Evolutionary conservation across 2,329 filamentous ascomycete genomes (phyloP), one percentile per base, ranked within the genome.

Genomic region (Massarina eburnea): DNA sequence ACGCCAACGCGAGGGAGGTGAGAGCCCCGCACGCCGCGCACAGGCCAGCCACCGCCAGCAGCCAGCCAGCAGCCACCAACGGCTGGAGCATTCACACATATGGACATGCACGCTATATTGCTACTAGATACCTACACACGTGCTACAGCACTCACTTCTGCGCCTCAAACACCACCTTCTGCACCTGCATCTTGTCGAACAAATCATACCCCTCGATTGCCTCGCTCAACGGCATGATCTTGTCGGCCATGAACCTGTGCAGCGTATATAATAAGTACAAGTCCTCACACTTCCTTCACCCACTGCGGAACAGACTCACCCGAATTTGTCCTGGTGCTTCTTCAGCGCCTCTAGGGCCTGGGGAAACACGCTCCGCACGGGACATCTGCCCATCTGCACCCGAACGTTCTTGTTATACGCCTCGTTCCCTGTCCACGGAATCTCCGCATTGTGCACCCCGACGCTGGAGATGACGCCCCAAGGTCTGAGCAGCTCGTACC

Each of bases 171-270:
- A 79, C 71, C 20, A 79, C 72, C 64, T 80, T 80, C 54, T 77
- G 75, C 34, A 72, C 75, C 67, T 79, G 74, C 71, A 76, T 74
- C 64, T 74, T 73, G 59, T 80, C 75, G 56, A 80, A 80, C 18
- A 78, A 58, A 36, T 76, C 73, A 48, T 80, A 80, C 4, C 75
- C 77, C 62, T 78, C 75, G 39, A 77, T 70, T 7, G 76, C 77
- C 39, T 78, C 65, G 32, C 73, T 72, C 54, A 80, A 51, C 20
- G 71, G 67, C 75, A 79, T 78, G 27, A 78, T 72, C 65, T 77
- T 77, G 39, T 78, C 76, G n/a, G 74, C 73, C 69, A 80, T 73
- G 59, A 80, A 80, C 8, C 71, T 73, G 48, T 20, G 27, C 33
- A 15, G 18, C n/a, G n/a, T n/a, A n/a, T n/a, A n/a, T n/a, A n/a